Evolutionary conservation across 371 early-diverging fungal species (phyloP), one percentile per base, ranked within the genome.

Genomic region (Mucor indicus): DNA sequence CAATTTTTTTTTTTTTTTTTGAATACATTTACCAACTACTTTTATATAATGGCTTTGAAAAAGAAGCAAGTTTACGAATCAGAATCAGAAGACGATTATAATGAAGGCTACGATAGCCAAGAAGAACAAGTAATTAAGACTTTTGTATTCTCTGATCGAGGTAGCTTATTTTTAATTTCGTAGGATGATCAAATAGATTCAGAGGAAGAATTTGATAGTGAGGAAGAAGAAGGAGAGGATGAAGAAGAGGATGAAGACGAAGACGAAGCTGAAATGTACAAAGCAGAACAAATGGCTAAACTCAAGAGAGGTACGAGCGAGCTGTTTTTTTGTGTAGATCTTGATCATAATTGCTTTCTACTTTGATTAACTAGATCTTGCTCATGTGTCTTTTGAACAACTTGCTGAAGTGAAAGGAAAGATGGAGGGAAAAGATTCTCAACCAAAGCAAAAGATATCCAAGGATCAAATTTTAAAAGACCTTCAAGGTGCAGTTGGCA

Each of bases 351-450:
- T 40, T 12, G 16, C 27, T 39, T 24, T 5, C 7, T 40, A 1
- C 16, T 20, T n/a, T 2, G 16, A 15, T 25, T 33, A 9, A 19
- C 12, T 51, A 78, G 83, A 78, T 64, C 78, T 92, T 3, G 84
- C 90, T 2, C 84, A 85, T 44, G 84, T 90, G n/a, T 85, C 91
- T 9, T 89, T 92, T 57, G 87, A 83, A 55, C 81, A 89, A 45
- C 64, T 90, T 35, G 77, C 89, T 29, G 83, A 87, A 47, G 80
- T 90, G 16, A 84, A 89, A 64, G 69, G 73, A 53, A 86, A 87
- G 45, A 69, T 89, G 50, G 53, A 51, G 31, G 31, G 55, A 27
- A 63, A 64, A 30, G 60, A 59, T 40, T 50, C 53, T 21, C 50
- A 63, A 15, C 9, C 11, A 13, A 30, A 41, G 21, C 46, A 47